phyloP scores from a whole-genome alignment of 2,329 filamentous ascomycete species.

The Immersiporthe knoxdaviesiana region DNA sequence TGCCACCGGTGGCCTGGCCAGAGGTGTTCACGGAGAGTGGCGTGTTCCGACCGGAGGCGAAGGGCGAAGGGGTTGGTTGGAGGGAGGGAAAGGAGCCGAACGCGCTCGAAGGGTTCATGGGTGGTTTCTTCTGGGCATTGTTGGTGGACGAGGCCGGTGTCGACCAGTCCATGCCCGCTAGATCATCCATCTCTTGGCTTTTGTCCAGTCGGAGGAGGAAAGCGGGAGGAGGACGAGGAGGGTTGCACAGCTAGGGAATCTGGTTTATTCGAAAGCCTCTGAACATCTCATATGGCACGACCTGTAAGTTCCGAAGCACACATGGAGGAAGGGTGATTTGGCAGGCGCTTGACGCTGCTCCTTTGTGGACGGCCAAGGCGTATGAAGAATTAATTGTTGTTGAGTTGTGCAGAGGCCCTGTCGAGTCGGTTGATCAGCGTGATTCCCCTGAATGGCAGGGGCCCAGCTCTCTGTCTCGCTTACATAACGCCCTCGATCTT shows the following conservation, averaged over 20 bases:
- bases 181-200: slow-evolving; percentile 65
- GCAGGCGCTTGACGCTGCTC: background rate
- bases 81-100: slow-evolving; percentile 53
- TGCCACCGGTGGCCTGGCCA: slow-evolving; percentile 39
- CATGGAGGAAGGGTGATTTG: slow-evolving; percentile 17
- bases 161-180: slow-evolving; percentile 64
- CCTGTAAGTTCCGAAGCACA: slow-evolving; percentile 8
- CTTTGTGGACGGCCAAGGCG: background rate
- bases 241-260: slow-evolving; percentile 19
- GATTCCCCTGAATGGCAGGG: slow-evolving; percentile 1
- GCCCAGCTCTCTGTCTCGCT: slow-evolving; percentile 5
- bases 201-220: slow-evolving; percentile 15
- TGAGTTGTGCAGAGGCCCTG: background rate
- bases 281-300: slow-evolving; percentile 27
- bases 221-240: background rate
- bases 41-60: slow-evolving; percentile 59
- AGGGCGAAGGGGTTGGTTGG: slow-evolving; percentile 59
- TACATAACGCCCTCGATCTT: background rate
- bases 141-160: slow-evolving; percentile 41
- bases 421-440: background rate
- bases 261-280: slow-evolving; percentile 29
- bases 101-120: slow-evolving; percentile 47
- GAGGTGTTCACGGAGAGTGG: slow-evolving; percentile 57
- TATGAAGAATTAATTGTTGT: background rate
- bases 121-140: slow-evolving; percentile 42